Evolutionary conservation across 2,329 filamentous ascomycete genomes (phyloP), one percentile per base, ranked within the genome.

Genomic region (Microsporum audouinii): DNA sequence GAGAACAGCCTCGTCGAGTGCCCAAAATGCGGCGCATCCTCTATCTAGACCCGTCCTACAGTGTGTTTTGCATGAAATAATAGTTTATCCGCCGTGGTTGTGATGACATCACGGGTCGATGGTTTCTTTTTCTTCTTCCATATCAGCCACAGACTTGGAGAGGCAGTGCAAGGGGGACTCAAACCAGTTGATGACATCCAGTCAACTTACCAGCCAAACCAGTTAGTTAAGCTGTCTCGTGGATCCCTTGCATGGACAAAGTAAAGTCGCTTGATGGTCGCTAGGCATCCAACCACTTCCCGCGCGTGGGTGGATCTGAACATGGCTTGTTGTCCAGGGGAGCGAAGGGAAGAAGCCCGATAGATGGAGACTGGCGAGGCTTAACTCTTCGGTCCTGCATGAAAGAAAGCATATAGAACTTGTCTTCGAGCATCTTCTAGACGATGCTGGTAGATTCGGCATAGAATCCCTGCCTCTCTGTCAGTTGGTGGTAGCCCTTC

Each of bases 261-360:
- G 39, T 43, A 5, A 43, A 27, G 49, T 34, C 49, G 49, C 49
- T 53, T 34, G 49, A 53, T 10, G 49, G 49, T 33, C 29, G 49
- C 49, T 34, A 53, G 49, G 49, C 49, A 51, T 31, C 29, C 49
- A 53, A 53, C 49, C 49, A 53, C 49, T n/a, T 23, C 49, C 49
- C 49, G 49, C 49, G 39, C 39, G n/a, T 43, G 39, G 7, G 39
- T 43, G 17, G 17, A 23, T 23, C 17, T 14, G 39, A 43, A 14
- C 10, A 17, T 12, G 7, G 10, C 39, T 53, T n/a, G 43, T 29
- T 12, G n/a, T 47, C 10, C 43, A 27, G 7, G 17, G 17, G 17
- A 23, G 17, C 17, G 17, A 23, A 23, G 17, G 43, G 17, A 29
- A 29, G 17, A 47, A 27, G 8, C 17, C 17, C 43, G 39, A 47